A percentile compares a stretch with the other conserved stretches of the same genome.
Conservation (phyloP, 345 rosid genomes). For the Corchorus olitorius region DNA sequence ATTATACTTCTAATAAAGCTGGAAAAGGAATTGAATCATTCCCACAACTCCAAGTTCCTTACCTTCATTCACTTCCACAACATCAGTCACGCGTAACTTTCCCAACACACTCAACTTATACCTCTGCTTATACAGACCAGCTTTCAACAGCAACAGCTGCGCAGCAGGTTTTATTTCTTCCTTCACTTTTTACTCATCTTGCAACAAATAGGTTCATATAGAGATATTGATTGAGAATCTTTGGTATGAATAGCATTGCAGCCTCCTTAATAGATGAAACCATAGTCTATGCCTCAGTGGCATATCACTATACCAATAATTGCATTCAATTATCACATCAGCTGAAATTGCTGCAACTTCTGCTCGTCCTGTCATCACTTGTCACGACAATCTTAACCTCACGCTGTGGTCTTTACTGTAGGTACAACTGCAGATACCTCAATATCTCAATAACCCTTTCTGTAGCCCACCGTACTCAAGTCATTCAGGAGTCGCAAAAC, state of each 20-base stretch:
- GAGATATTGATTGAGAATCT: background rate
- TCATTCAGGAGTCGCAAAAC: constrained; percentile 36
- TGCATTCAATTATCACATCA: background rate
- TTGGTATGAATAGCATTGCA: background rate
- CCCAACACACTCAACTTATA: constrained; percentile 31
- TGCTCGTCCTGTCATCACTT: background rate
- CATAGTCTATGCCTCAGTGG: background rate
- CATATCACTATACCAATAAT: background rate
- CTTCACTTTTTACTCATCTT: background rate
- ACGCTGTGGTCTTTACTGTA: constrained; percentile 24
- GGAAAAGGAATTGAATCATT: constrained; percentile 33
- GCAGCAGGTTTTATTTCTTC: constrained; percentile 57
- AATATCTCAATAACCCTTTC: constrained; percentile 39
- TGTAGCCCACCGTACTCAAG: constrained; percentile 31
- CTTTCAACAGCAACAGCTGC: constrained; percentile 43
- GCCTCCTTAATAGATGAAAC: background rate
- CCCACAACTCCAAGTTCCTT: constrained; percentile 42
- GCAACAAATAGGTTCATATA: background rate
- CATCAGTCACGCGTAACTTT: constrained; percentile 36
- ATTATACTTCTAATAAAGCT: constrained; percentile 20
- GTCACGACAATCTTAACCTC: background rate
- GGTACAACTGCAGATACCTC: constrained; percentile 50
- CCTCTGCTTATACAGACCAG: constrained; percentile 43
- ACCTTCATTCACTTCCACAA: constrained; percentile 38
- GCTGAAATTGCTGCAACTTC: background rate